These are phyloP conservation scores for Macrolepiota fuliginosa DNA, from an alignment of 768 basidiomycete genomes.

Conservation along the genomic window DNA sequence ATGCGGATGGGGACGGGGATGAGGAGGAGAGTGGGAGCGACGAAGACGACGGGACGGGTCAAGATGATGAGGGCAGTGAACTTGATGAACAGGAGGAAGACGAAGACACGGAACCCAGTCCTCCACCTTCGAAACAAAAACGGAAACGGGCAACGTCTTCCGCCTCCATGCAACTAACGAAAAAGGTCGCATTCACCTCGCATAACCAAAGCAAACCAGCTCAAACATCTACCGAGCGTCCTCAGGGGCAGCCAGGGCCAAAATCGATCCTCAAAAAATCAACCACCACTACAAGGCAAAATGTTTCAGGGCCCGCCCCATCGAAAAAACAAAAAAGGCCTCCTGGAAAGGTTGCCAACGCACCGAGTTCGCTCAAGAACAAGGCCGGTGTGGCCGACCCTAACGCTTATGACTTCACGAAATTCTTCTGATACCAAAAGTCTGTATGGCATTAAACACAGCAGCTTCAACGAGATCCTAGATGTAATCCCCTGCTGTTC, in stretches of 20 bases:
- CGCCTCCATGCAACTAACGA: slow-evolving; percentile 31
- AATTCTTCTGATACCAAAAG: slow-evolving; percentile 47
- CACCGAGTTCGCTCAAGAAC: slow-evolving; percentile 26
- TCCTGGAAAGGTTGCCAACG: slow-evolving; percentile 33
- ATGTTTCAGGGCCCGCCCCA: neutral
- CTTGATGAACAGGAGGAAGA: slow-evolving; percentile 36
- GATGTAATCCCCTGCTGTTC: neutral
- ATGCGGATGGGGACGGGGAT: slow-evolving; percentile 30
- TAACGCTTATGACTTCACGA: slow-evolving; percentile 56
- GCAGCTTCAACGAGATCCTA: neutral
- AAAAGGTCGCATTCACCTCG: slow-evolving; percentile 54
- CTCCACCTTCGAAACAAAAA: slow-evolving; percentile 41
- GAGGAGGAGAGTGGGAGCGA: slow-evolving; percentile 29
- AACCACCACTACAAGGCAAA: slow-evolving; percentile 10
- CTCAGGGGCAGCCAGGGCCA: slow-evolving; percentile 18
- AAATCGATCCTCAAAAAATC: slow-evolving; percentile 12
- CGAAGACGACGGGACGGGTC: slow-evolving; percentile 25
- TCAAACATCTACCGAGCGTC: slow-evolving; percentile 12
- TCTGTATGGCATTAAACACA: neutral
- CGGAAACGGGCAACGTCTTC: slow-evolving; percentile 35
- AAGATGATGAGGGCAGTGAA: slow-evolving; percentile 36
- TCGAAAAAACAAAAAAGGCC: slow-evolving; percentile 15
- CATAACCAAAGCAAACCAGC: slow-evolving; percentile 9
- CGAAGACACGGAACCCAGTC: slow-evolving; percentile 32
- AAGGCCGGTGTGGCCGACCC: slow-evolving; percentile 21